Base-by-base conservation (phyloP, 148 eudicot species). In the Camellia granthamiana region DNA sequence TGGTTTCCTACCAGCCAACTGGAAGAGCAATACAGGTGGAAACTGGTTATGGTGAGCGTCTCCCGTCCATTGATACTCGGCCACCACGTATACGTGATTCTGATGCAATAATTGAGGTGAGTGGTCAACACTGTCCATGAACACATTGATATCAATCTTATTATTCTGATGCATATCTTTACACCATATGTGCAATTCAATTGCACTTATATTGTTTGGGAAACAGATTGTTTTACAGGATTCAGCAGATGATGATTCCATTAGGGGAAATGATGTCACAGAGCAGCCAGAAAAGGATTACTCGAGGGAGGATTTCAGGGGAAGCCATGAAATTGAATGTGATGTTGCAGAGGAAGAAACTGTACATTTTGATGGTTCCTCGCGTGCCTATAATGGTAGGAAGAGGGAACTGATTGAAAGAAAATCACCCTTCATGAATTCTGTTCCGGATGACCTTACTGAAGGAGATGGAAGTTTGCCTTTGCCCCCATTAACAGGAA, bases 21-120 rank as follows among this genome's bases (percentile, higher is more conserved):
- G 98, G 99, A 74, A 88, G 97, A 84, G 88, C 99, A 69, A 96
- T 96, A 79, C 98, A 86, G 72, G 97, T 93, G 63, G 99, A 93
- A 88, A 90, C 88, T 78, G 90, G 97, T 56, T 88, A 59, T 78
- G 94, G 91, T 47, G 99, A 93, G 81, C 97, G 98, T 52, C 90
- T 89, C 41, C 99, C 99, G 44, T 93, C 98, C 23, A 87, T 86
- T 77, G 99, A 96, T 77, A 88, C 97, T 51, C 92, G 99, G 70
- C 97, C 94, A 52, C 95, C 87, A 9, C 86, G 99, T 41, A 72
- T 86, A 54, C 97, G 97, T 82, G 99, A 96, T 86, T 79, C 89
- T 11, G 98, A 96, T 86, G 83, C 94, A 78, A 88, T 96, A 76
- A 93, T 96, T 80, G 97, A 93, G 93, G 99, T 91, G 60, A 80